A percentile compares a stretch with the other conserved stretches of the same genome.
phyloP scores from a whole-genome alignment of 176 grass and related monocot species.

The Hordeum vulgare region DNA sequence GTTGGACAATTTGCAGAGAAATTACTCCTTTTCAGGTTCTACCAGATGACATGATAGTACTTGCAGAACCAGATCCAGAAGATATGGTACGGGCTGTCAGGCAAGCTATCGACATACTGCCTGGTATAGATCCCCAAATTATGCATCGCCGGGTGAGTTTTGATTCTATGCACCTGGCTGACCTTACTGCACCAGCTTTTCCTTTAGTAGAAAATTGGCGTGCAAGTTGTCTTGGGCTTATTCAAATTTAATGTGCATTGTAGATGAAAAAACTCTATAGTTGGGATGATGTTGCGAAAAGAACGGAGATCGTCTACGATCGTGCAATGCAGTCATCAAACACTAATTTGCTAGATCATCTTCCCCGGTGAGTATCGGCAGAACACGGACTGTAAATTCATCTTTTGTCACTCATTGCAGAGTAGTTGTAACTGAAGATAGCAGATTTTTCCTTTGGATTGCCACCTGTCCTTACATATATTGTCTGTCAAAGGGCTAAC shows the following conservation, averaged over 20 bases:
- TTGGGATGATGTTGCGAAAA: constrained; percentile 95
- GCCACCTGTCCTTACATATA: neutral
- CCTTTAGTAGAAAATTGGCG: neutral
- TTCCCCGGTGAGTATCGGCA: constrained; percentile 53
- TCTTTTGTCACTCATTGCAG: constrained; percentile 27
- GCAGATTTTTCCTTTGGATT: neutral
- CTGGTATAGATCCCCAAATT: constrained; percentile 68
- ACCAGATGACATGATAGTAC: constrained; percentile 97
- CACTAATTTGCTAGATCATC: constrained; percentile 57
- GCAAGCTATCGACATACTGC: constrained; percentile 84
- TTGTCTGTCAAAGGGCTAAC: neutral
- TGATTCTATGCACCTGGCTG: neutral
- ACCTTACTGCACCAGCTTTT: neutral
- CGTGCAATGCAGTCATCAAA: constrained; percentile 48
- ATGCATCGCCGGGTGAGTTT: constrained; percentile 75
- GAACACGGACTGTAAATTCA: neutral
- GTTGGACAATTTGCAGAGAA: neutral
- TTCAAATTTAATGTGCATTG: constrained; percentile 14
- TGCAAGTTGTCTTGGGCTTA: neutral
- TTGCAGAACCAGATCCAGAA: constrained; percentile 69
- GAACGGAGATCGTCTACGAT: constrained; percentile 85
- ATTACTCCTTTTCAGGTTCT: constrained; percentile 54
- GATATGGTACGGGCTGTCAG: constrained; percentile 83
- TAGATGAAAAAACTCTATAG: constrained; percentile 92
- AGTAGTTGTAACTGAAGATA: neutral